A percentile compares a stretch with the other conserved stretches of the same genome.
Conservation (phyloP, 2,329 filamentous ascomycete genomes). For the Xylariaceae sp. region DNA sequence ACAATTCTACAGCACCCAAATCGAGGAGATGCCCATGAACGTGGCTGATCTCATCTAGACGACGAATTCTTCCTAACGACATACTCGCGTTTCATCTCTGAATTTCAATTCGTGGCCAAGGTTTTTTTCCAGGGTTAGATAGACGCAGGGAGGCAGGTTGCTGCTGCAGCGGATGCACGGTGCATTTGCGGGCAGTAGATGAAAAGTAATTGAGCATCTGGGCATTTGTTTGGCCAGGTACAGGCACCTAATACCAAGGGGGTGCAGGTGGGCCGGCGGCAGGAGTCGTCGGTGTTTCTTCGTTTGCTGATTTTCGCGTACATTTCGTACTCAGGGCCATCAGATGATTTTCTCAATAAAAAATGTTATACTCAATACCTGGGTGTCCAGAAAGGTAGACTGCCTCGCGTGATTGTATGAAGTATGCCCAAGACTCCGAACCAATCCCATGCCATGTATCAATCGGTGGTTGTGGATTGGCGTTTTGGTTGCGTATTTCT, state of each 20-base stretch:
- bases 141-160: conserved; percentile 18
- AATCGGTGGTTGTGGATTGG: no score
- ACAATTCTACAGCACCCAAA: conserved; percentile 99
- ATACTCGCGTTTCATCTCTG: conserved; percentile 24
- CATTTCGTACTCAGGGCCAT: conserved; percentile 31
- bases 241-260: conserved; percentile 29
- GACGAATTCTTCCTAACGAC: conserved; percentile 13
- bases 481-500: no score
- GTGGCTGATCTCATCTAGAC: conserved; percentile 69
- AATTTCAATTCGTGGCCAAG: conserved; percentile 21
- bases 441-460: no score
- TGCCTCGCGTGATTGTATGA: no score
- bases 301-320: conserved; percentile 24
- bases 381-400: no score
- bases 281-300: conserved; percentile 27
- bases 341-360: conserved; percentile 26
- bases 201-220: conserved; percentile 31
- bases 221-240: conserved; percentile 28
- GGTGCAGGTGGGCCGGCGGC: conserved; percentile 25
- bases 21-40: conserved; percentile 99
- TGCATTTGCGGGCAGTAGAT: conserved; percentile 19
- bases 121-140: conserved; percentile 26
- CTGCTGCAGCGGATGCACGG: conserved; percentile 11
- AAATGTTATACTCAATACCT: no score
- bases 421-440: no score